Evolutionary conservation across 2,329 filamentous ascomycete species (phyloP).

Genomic region (Basipetospora chlamydospora): DNA sequence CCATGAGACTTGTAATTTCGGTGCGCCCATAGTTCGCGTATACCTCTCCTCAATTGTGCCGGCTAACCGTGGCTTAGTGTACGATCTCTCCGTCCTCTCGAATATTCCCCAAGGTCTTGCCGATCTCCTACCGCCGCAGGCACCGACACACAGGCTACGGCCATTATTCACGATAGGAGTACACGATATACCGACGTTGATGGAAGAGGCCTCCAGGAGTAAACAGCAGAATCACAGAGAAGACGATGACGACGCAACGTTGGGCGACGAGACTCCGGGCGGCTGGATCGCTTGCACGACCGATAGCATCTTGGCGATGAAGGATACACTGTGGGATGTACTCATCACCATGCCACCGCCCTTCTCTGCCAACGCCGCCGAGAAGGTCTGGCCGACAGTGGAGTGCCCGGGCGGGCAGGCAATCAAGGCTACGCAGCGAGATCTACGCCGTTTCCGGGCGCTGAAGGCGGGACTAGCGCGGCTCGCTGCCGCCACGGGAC

Average conservation of each 20-base stretch:
- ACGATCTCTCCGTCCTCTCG: slow-evolving; percentile 83
- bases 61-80: slow-evolving; percentile 43
- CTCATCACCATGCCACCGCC: slow-evolving; percentile 66
- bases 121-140: slow-evolving; percentile 50
- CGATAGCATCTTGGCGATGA: slow-evolving; percentile 80
- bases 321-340: slow-evolving; percentile 77
- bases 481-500: slow-evolving; percentile 14
- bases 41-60: too few species aligned
- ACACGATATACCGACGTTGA: slow-evolving; percentile 74
- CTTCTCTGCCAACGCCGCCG: slow-evolving; percentile 39
- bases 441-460: slow-evolving; percentile 64
- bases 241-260: neutral
- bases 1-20: slow-evolving; percentile 74
- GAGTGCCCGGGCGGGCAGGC: slow-evolving; percentile 48
- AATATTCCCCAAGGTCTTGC: slow-evolving; percentile 66
- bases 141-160: slow-evolving; percentile 50
- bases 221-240: neutral
- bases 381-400: slow-evolving; percentile 62
- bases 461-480: slow-evolving; percentile 49
- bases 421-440: slow-evolving; percentile 78
- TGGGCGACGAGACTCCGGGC: slow-evolving; percentile 29
- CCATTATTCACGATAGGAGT: slow-evolving; percentile 90
- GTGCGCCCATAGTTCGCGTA: slow-evolving; percentile 20
- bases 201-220: slow-evolving; percentile 22
- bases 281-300: slow-evolving; percentile 95